These are phyloP conservation scores for Globisporangium cederbergense DNA, from an alignment of 352 stramenopile species.

Conservation along the genomic window DNA sequence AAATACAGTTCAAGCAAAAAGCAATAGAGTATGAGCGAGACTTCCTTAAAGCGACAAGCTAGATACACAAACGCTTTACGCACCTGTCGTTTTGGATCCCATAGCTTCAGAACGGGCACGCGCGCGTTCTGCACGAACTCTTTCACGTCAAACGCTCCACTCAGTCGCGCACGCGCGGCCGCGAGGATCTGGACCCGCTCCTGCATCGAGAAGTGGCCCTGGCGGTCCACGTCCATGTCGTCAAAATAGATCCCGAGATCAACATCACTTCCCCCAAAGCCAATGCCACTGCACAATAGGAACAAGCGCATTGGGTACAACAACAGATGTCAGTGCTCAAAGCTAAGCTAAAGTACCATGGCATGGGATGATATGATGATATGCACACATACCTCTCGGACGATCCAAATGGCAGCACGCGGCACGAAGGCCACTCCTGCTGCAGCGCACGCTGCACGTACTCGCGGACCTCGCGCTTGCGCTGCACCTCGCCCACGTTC, in stretches of 20 bases:
- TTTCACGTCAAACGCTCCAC: slow-evolving; percentile 46
- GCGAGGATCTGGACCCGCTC: slow-evolving; percentile 61
- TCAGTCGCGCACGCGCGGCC: slow-evolving; percentile 40
- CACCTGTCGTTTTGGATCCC: slow-evolving; percentile 57
- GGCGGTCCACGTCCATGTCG: slow-evolving; percentile 50
- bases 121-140: slow-evolving; percentile 75
- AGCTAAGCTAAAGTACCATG: not conserved
- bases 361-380: no score
- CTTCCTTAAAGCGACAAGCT: not conserved
- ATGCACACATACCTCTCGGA: slow-evolving; percentile 57
- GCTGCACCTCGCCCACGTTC: slow-evolving; percentile 41
- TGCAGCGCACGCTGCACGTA: slow-evolving; percentile 54
- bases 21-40: not conserved
- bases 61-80: not conserved
- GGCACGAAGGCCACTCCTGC: slow-evolving; percentile 55
- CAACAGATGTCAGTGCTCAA: slow-evolving; percentile 12
- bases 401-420: slow-evolving; percentile 69
- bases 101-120: slow-evolving; percentile 77
- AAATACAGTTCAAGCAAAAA: not conserved
- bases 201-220: slow-evolving; percentile 50
- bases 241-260: slow-evolving; percentile 85
- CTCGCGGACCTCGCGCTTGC: slow-evolving; percentile 42
- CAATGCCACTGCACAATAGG: slow-evolving; percentile 40
- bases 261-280: slow-evolving; percentile 75
- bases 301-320: not conserved